Conservation (phyloP, 1,139 yeast genomes). For the Yamadazyma sp. region DNA sequence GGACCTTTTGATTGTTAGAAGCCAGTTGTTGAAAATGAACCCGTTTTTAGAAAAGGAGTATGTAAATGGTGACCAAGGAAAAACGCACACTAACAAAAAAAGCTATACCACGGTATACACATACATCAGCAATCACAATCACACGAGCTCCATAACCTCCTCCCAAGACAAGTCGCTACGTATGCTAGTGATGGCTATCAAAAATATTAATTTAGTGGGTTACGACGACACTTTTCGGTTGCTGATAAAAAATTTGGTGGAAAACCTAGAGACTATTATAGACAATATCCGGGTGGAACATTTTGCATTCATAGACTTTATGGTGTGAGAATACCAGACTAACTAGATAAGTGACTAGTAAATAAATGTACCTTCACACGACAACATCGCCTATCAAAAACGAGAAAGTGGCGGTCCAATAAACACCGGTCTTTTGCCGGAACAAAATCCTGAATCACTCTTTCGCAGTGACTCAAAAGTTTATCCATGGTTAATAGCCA, state of each 20-base stretch:
- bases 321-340: too few relatives aligned
- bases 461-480: constrained; percentile 3
- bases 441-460: neutral
- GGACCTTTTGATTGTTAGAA: constrained; percentile 2
- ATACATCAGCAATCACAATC: constrained; percentile 1
- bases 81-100: constrained; percentile 1
- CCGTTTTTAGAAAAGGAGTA: constrained; percentile 5
- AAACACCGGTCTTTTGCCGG: neutral
- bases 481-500: constrained; percentile 2
- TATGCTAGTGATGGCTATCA: constrained; percentile 9
- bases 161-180: constrained; percentile 8
- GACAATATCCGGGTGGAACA: neutral
- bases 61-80: neutral
- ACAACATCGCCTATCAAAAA: too few relatives aligned
- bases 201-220: constrained; percentile 6
- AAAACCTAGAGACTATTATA: neutral
- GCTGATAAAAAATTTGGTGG: neutral
- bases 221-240: constrained; percentile 1
- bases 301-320: neutral
- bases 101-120: constrained; percentile 2
- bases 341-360: too few relatives aligned
- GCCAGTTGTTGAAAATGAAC: neutral
- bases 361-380: too few relatives aligned
- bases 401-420: neutral
- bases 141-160: neutral